These are phyloP conservation scores for Fusarium cyanostomum DNA, from an alignment of 2,329 filamentous ascomycete species.

Conservation along the genomic window DNA sequence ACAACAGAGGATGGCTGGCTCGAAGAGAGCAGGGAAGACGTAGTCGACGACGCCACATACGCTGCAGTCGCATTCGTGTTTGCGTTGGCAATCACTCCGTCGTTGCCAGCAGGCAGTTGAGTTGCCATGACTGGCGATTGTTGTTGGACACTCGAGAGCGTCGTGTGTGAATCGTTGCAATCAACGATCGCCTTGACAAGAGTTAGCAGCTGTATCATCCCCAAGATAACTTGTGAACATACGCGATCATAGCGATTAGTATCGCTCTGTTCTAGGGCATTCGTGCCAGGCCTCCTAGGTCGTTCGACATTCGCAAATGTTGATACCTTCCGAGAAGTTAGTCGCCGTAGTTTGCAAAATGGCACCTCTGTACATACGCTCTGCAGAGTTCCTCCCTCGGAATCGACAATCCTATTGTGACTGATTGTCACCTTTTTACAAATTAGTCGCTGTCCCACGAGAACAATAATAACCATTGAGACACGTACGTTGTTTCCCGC, in stretches of 20 bases:
- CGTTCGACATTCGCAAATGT: background rate
- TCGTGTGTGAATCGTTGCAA: background rate
- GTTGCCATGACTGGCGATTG: background rate
- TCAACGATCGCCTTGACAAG: background rate
- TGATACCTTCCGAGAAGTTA: conserved; percentile 32
- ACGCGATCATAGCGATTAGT: background rate
- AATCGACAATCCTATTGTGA: conserved; percentile 7
- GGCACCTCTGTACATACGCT: conserved; percentile 19
- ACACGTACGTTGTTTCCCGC: conserved; percentile 33
- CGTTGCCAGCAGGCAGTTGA: background rate
- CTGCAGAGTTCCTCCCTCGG: conserved; percentile 6
- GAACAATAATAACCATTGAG: background rate
- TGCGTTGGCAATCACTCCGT: background rate
- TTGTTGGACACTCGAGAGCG: background rate
- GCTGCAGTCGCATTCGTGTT: background rate
- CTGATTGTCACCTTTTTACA: conserved; percentile 35
- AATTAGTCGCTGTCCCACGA: conserved; percentile 31
- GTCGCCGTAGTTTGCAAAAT: background rate
- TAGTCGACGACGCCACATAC: background rate
- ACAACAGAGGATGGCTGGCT: background rate
- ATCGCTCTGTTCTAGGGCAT: background rate
- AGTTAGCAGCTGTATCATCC: background rate
- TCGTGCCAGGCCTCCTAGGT: background rate
- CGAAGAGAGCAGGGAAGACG: background rate
- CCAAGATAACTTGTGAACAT: background rate